These are phyloP conservation scores for Sordaria brevicollis DNA, from an alignment of 495 filamentous ascomycete genomes.

Conservation along the genomic window DNA sequence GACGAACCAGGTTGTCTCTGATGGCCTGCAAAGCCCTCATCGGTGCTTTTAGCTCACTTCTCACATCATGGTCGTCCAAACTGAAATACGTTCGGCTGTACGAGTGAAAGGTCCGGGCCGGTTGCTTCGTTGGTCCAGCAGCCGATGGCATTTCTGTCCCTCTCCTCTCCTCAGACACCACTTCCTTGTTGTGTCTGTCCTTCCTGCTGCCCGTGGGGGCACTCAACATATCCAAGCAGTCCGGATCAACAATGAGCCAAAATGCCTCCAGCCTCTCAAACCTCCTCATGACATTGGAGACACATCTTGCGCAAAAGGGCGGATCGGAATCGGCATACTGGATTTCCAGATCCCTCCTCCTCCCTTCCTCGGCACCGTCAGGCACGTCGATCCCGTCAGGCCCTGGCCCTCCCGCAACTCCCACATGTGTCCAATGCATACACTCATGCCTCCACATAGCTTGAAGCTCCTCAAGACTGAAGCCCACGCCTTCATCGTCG, in stretches of 20 bases:
- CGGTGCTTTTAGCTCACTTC: neutral
- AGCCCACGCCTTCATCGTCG: neutral
- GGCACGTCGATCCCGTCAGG: neutral
- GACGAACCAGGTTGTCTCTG: conserved; percentile 4
- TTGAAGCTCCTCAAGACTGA: neutral
- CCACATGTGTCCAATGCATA: neutral
- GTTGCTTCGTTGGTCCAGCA: neutral
- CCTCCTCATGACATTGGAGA: conserved; percentile 5
- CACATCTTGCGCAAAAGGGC: conserved; percentile 8
- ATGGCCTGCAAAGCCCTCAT: conserved; percentile 5
- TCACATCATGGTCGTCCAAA: neutral
- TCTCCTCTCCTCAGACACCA: neutral
- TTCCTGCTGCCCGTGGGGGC: too few relatives aligned
- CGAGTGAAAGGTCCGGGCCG: conserved; percentile 3
- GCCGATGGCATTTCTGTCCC: neutral
- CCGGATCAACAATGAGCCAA: conserved; percentile 9
- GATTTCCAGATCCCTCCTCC: neutral
- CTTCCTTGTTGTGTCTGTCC: neutral
- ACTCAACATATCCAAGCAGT: too few relatives aligned
- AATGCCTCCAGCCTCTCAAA: conserved; percentile 11
- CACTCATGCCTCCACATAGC: neutral
- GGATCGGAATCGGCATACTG: neutral
- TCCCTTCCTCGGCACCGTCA: neutral
- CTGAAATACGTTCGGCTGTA: conserved; percentile 10
- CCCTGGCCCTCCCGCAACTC: neutral